phyloP scores from a whole-genome alignment of 169 alveolate genomes.

The Cryptosporidium baileyi region DNA sequence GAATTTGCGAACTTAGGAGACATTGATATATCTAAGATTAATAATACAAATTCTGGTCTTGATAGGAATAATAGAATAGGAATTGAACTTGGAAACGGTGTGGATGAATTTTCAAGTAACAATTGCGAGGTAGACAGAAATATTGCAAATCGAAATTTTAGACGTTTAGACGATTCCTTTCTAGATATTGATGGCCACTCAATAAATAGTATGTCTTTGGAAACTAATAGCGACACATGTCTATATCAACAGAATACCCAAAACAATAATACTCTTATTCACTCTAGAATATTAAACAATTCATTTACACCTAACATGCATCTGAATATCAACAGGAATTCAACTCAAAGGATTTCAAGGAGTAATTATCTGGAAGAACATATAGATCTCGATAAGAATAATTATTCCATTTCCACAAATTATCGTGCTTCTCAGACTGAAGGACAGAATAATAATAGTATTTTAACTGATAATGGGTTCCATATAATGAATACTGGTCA shows the following conservation, averaged over 20 bases:
- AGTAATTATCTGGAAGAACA: neutral
- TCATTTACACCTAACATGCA: too few species aligned
- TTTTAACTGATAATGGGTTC: neutral
- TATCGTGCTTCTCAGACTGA: neutral
- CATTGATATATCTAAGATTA: neutral
- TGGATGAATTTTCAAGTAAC: slow-evolving; percentile 17
- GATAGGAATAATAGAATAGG: neutral
- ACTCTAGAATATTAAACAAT: too few species aligned
- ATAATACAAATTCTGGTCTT: neutral
- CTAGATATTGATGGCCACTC: slow-evolving; percentile 34
- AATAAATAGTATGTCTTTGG: slow-evolving; percentile 19
- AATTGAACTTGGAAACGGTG: neutral
- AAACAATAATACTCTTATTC: too few species aligned
- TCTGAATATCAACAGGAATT: neutral
- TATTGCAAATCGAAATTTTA: neutral
- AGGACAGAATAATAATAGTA: neutral
- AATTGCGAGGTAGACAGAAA: neutral
- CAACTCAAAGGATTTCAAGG: neutral
- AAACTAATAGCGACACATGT: too few species aligned
- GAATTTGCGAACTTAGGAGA: neutral
- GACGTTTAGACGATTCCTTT: slow-evolving; percentile 22
- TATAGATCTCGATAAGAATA: too few species aligned
- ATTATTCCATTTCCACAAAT: too few species aligned
- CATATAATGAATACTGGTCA: neutral
- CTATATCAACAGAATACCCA: too few species aligned